Evolutionary conservation across 192 early-diverging fungal species (phyloP), one percentile per base, ranked within the genome.

Genomic region (Funneliformis mosseae): DNA sequence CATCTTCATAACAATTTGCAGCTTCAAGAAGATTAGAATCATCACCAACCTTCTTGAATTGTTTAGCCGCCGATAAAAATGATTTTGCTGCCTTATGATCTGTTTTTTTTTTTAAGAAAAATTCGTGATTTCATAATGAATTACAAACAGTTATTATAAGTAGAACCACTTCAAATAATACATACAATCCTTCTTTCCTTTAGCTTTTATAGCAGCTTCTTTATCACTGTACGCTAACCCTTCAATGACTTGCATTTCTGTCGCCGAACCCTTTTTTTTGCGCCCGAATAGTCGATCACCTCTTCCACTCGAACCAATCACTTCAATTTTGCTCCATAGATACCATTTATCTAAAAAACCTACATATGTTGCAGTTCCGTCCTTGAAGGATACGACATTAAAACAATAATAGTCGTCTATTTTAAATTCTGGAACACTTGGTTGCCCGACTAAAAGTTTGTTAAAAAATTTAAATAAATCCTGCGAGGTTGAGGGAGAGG

Each of bases 1-100:
- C 85, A 45, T 86, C 82, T 70, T 86, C 85, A 61, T 86, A 86
- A 28, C 83, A 83, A 33, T 74, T 69, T 60, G 83, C 85, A 61
- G 85, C 85, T 21, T 86, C 83, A 55, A 84, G 76, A 25, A 80
- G 25, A 67, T 80, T 84, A 75, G 80, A 76, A 48, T 82, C 60
- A 39, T 81, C 77, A 8, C 80, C 82, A 61, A 60, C 39, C 33
- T 84, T 83, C 74, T 84, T 69, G 70, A 80, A 86, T 43, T 76
- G 63, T 25, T 86, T 83, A 10, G 85, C 85, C 4, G 85, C 70
- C 3, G 81, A 82, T 7, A 81, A 67, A 62, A 78, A 86, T 12
- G 78, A 79, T 42, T 33, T 84, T 4, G 81, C 83, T 39, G 85
- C 81, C 3, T 69, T 66, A n/a, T 60, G 1, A 66, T 83, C 85